Conservation (phyloP, 345 rosid species). For the Salix suchowensis region DNA sequence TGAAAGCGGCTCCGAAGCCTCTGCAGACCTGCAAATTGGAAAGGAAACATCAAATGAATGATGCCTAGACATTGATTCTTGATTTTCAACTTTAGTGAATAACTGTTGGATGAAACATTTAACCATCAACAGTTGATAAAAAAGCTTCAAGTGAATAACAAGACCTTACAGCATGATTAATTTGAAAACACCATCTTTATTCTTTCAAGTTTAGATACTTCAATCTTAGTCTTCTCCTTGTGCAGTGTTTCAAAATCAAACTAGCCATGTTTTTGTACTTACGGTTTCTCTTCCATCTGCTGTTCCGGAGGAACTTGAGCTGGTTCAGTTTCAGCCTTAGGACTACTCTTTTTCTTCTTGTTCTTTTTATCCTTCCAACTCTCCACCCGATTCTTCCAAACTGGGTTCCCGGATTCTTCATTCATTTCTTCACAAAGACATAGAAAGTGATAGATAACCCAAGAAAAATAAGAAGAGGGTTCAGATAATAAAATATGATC, state of each 20-base stretch:
- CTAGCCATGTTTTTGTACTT: background rate
- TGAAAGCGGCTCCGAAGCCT: constrained; percentile 67
- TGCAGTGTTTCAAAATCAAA: background rate
- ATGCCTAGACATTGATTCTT: background rate
- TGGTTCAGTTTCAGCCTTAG: constrained; percentile 50
- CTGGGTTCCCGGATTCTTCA: constrained; percentile 83
- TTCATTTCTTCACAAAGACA: constrained; percentile 52
- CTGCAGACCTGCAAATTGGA: constrained; percentile 46
- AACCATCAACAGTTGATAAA: background rate
- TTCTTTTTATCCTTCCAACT: constrained; percentile 95
- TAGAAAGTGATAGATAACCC: background rate
- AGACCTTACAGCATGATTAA: background rate
- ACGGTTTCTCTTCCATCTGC: constrained; percentile 73
- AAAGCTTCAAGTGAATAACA: background rate
- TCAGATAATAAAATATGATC: background rate
- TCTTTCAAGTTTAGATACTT: background rate
- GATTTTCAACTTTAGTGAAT: background rate
- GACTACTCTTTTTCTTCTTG: constrained; percentile 61
- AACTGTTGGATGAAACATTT: background rate
- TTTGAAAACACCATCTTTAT: background rate
- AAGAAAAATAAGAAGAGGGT: constrained; percentile 1
- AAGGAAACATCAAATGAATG: background rate
- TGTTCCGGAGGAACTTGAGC: constrained; percentile 75
- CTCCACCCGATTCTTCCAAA: constrained; percentile 97
- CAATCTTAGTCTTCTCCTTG: background rate